Percentiles rank a stretch among this genome's conserved stretches.
phyloP scores from a whole-genome alignment of 2,329 filamentous ascomycete species.

The Tolypocladium ophioglossoides region DNA sequence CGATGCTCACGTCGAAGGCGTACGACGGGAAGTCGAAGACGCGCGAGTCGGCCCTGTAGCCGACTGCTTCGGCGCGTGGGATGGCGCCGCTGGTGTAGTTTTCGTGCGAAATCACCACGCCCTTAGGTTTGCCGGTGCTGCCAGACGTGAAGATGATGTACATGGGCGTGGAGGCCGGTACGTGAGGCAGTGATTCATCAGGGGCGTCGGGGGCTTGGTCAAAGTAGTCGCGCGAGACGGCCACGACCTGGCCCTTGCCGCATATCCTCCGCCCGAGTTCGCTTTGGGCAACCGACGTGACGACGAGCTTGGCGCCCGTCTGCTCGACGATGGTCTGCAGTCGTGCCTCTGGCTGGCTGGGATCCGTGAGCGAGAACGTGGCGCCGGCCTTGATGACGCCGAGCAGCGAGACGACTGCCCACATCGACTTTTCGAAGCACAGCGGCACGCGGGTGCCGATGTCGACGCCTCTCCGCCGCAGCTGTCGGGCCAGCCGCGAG shows the following conservation, averaged over 20 bases:
- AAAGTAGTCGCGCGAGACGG: constrained; percentile 19
- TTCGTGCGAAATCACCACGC: constrained; percentile 41
- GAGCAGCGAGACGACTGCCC: constrained; percentile 33
- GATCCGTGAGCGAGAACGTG: constrained; percentile 35
- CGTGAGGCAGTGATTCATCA: constrained; percentile 17
- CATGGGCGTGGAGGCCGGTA: constrained; percentile 32
- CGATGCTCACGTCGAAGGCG: constrained; percentile 44
- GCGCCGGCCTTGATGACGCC: constrained; percentile 38
- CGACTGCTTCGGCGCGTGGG: constrained; percentile 29
- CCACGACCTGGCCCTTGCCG: constrained; percentile 20
- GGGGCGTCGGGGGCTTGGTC: constrained; percentile 8
- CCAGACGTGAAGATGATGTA: constrained; percentile 57
- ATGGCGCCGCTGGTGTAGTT: constrained; percentile 35
- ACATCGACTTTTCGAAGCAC: constrained; percentile 39
- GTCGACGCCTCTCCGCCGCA: constrained; percentile 24
- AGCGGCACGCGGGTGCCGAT: constrained; percentile 34
- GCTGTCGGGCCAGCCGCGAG: constrained; percentile 27
- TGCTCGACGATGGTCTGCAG: constrained; percentile 34
- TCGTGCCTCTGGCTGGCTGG: constrained; percentile 33
- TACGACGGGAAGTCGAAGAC: constrained; percentile 40
- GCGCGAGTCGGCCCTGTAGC: constrained; percentile 29
- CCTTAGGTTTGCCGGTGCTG: constrained; percentile 54
- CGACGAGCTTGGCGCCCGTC: constrained; percentile 25
- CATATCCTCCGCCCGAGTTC: constrained; percentile 26
- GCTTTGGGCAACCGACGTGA: constrained; percentile 29